phyloP scores from a whole-genome alignment of 306 rosid genomes.

The Sechiopsis laciniata region DNA sequence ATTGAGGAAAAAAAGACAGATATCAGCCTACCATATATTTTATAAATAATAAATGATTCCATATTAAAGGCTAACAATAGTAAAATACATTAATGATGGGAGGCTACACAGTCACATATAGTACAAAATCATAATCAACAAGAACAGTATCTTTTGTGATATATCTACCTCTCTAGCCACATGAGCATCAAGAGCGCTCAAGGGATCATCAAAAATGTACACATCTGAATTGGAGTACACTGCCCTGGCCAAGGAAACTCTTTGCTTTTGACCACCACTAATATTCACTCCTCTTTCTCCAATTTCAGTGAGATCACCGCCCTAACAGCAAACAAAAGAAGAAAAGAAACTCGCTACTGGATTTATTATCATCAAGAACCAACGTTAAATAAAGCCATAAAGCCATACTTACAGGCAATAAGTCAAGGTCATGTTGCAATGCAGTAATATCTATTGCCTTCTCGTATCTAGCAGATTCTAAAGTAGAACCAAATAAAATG shows the following conservation, averaged over 20 bases:
- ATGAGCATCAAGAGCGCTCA: constrained; percentile 93
- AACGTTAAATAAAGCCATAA: constrained; percentile 11
- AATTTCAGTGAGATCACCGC: constrained; percentile 77
- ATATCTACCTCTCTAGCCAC: constrained; percentile 64
- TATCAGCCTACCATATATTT: background rate
- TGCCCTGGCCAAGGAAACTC: constrained; percentile 89
- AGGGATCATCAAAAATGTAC: constrained; percentile 83
- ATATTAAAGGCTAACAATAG: too few species aligned
- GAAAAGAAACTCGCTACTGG: constrained; percentile 5
- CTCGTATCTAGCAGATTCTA: constrained; percentile 36
- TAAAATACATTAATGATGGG: background rate
- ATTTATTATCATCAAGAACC: constrained; percentile 1
- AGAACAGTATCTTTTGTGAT: background rate
- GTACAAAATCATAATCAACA: background rate
- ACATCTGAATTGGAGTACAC: constrained; percentile 75
- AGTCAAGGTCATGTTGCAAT: constrained; percentile 40
- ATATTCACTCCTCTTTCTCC: constrained; percentile 94
- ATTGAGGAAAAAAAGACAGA: background rate
- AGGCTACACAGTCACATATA: background rate
- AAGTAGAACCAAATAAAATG: constrained; percentile 44
- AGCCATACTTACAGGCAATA: constrained; percentile 37
- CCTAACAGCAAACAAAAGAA: constrained; percentile 31
- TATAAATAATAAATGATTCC: background rate
- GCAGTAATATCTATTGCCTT: constrained; percentile 42
- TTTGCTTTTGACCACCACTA: constrained; percentile 96